Base-by-base conservation (phyloP, 495 filamentous ascomycete species). In the Bacidia rubella region DNA sequence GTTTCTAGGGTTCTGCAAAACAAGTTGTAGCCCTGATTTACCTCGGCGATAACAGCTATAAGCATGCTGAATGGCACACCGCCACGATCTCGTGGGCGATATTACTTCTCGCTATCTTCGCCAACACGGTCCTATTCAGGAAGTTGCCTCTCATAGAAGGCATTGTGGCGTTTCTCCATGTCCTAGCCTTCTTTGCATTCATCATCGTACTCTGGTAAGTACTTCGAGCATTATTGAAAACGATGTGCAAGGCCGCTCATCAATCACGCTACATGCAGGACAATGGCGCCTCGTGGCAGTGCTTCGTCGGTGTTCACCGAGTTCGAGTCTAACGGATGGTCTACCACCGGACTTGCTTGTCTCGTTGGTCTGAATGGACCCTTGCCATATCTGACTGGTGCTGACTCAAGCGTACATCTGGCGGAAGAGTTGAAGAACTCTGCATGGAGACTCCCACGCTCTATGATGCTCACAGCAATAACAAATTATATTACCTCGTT, bases 121-220 rank as follows among this genome's bases (percentile, higher is more conserved):
- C 80, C 60, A 84, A 82, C 61, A 76, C 73, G 1, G 67, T 74
- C 35, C 53, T 79, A 1, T 70, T 71, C n/a, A 66, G 69, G n/a
- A 63, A 66, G 5, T 66, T 82, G 39, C 78, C 80, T 1, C 60
- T 74, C 23, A 63, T 84, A 24, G 77, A 83, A 61, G 74, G 67
- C 1, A 51, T 80, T 32, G 74, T 80, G 49, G 60, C 82, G 23
- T 68, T 81, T 17, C 65, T 82, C 22, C 81, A 84, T 63, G 60
- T 81, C 27, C 63, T 76, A 19, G 78, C 75, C 3, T 75, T 85
- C 54, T 76, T 85, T 54, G 76, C 68, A 15, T 70, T 82, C 45
- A 63, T 83, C 35, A 74, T 82, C 26, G 73, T 76, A 0, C 62
- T 85, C 20, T 74, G 73, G 65, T 57, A 40, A 35, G 55, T 46